These are phyloP conservation scores for Trichoderma sp. DNA, from an alignment of 2,329 filamentous ascomycete genomes.

Conservation along the genomic window DNA sequence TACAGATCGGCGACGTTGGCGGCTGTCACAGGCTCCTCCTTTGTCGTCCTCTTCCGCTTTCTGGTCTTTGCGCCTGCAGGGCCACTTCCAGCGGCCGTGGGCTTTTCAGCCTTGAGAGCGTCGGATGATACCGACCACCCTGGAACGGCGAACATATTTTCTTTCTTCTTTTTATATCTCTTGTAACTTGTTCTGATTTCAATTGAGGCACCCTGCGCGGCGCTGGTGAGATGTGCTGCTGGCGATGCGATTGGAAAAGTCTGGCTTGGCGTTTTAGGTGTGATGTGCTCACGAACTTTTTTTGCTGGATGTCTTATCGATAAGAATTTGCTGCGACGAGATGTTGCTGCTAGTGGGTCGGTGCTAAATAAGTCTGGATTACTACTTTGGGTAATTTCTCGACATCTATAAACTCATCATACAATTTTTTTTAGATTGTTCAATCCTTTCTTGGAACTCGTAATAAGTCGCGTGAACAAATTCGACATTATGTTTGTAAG, in stretches of 20 bases:
- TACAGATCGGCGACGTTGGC: constrained; percentile 79
- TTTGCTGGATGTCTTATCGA: constrained; percentile 2
- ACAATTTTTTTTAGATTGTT: neutral
- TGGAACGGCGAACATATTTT: constrained; percentile 83
- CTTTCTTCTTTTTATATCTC: too few relatives aligned
- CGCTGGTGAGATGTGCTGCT: neutral
- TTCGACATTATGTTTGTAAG: too few relatives aligned
- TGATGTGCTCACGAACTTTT: constrained; percentile 3
- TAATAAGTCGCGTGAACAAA: neutral
- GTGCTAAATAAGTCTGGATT: neutral
- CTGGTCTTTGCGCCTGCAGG: constrained; percentile 53
- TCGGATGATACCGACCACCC: constrained; percentile 85
- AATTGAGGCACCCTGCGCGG: neutral
- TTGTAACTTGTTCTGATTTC: neutral
- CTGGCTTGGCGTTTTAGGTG: neutral
- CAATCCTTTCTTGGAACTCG: neutral
- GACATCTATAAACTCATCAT: neutral
- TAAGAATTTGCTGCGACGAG: neutral
- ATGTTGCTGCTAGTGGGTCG: neutral
- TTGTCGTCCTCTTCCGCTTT: constrained; percentile 57
- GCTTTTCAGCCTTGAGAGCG: constrained; percentile 70
- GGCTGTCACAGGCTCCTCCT: constrained; percentile 58
- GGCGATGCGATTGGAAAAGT: neutral
- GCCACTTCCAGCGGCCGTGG: constrained; percentile 39
- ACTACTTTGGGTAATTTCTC: neutral